Percentiles rank a stretch among this genome's conserved stretches.
Conservation (phyloP, 495 filamentous ascomycete species). For the Neurospora intermedia region DNA sequence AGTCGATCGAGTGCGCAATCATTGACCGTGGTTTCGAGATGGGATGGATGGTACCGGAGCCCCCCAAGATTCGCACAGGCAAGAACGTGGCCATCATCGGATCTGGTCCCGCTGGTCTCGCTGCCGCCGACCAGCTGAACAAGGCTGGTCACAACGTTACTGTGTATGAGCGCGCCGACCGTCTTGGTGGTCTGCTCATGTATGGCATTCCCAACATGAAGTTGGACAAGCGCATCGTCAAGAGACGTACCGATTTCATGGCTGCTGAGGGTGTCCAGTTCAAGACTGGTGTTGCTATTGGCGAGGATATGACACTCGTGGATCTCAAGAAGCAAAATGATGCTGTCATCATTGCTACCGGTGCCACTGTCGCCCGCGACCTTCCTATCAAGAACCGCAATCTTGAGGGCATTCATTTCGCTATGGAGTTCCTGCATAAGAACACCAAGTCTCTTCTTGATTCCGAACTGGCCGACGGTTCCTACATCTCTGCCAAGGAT, state of each 20-base stretch:
- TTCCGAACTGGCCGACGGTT: constrained; percentile 72
- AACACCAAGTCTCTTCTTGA: constrained; percentile 99
- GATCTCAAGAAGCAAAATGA: constrained; percentile 70
- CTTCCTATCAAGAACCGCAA: constrained; percentile 87
- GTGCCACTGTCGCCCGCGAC: constrained; percentile 92
- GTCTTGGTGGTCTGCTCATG: constrained; percentile 91
- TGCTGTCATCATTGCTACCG: constrained; percentile 91
- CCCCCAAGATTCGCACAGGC: constrained; percentile 71
- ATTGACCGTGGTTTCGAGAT: constrained; percentile 98
- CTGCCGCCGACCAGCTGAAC: constrained; percentile 92
- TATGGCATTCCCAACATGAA: constrained; percentile 99
- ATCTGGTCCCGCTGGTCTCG: constrained; percentile 88
- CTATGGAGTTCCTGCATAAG: constrained; percentile 96
- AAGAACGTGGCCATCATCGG: constrained; percentile 90
- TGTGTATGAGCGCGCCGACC: constrained; percentile 93
- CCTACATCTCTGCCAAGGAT: constrained; percentile 93
- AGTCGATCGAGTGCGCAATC: constrained; percentile 98
- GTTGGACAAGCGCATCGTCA: constrained; percentile 96
- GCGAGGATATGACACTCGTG: constrained; percentile 65
- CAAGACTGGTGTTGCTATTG: constrained; percentile 64
- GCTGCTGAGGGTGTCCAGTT: constrained; percentile 82
- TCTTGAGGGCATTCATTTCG: constrained; percentile 90
- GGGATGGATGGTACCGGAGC: constrained; percentile 94
- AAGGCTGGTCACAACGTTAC: constrained; percentile 83
- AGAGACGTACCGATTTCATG: constrained; percentile 95